Percentiles rank a stretch among this genome's conserved stretches.
phyloP scores from a whole-genome alignment of 441 rosid genomes.

The Hura crepitans region DNA sequence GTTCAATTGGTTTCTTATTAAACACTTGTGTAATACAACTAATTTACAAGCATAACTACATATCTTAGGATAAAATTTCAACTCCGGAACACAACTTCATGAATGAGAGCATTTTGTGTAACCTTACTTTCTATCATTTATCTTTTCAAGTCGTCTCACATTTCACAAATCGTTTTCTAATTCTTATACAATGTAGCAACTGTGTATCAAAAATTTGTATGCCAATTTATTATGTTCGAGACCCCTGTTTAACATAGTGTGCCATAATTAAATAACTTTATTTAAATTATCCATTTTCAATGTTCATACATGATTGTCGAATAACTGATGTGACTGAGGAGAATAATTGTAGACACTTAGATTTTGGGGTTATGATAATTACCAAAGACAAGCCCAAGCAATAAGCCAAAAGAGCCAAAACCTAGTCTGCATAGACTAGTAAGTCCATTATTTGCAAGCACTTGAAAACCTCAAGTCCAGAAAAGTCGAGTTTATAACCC shows the following conservation, averaged over 20 bases:
- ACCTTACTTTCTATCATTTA: constrained; percentile 41
- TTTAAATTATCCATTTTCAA: constrained; percentile 49
- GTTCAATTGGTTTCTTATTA: constrained; percentile 8
- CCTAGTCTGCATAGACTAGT: too few species aligned
- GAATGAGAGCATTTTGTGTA: constrained; percentile 21
- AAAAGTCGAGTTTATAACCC: too few species aligned
- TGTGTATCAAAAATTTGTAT: constrained; percentile 58
- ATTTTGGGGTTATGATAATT: too few species aligned
- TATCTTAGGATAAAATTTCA: constrained; percentile 1
- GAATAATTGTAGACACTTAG: too few species aligned
- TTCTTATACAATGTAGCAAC: constrained; percentile 64
- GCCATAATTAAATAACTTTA: constrained; percentile 66
- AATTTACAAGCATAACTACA: constrained; percentile 14
- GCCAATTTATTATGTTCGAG: constrained; percentile 65
- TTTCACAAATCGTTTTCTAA: constrained; percentile 50
- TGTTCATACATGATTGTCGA: constrained; percentile 71
- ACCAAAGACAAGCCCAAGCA: too few species aligned
- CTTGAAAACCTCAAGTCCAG: too few species aligned
- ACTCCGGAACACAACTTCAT: constrained; percentile 21
- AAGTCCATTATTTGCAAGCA: too few species aligned
- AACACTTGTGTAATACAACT: not conserved
- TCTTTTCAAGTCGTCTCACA: constrained; percentile 65
- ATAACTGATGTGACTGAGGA: constrained; percentile 78
- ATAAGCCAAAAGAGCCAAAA: too few species aligned
- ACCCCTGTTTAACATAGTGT: constrained; percentile 58